phyloP scores from a whole-genome alignment of 2,329 filamentous ascomycete genomes.

The Fusarium domesticum region DNA sequence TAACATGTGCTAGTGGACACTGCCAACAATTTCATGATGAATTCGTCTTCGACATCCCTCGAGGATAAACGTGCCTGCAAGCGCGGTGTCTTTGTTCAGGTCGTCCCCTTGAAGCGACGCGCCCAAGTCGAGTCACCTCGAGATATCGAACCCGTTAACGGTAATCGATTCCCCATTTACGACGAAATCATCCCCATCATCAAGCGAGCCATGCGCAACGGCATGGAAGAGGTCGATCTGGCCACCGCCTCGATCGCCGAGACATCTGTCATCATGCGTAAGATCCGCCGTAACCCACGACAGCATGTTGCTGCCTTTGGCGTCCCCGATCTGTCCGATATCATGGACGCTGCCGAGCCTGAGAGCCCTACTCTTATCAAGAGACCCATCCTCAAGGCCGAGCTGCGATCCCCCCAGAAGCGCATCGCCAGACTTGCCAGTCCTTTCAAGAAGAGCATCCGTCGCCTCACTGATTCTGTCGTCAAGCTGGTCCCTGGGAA shows the following conservation, averaged over 20 bases:
- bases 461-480: constrained; percentile 30
- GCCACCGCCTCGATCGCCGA: constrained; percentile 29
- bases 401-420: constrained; percentile 34
- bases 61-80: constrained; percentile 10
- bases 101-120: constrained; percentile 32
- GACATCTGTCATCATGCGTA: constrained; percentile 18
- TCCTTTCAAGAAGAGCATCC: constrained; percentile 26
- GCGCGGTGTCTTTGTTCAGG: constrained; percentile 9
- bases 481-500: constrained; percentile 30
- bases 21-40: constrained; percentile 22
- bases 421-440: constrained; percentile 26
- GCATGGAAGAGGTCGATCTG: constrained; percentile 24
- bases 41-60: constrained; percentile 9
- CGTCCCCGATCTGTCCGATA: constrained; percentile 25
- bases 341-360: constrained; percentile 31
- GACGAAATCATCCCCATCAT: constrained; percentile 26
- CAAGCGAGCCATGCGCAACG: constrained; percentile 18
- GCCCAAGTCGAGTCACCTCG: constrained; percentile 15
- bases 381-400: constrained; percentile 20
- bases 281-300: constrained; percentile 22
- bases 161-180: constrained; percentile 30
- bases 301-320: constrained; percentile 23
- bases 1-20: constrained; percentile 28
- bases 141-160: constrained; percentile 14
- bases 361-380: constrained; percentile 25